These are phyloP conservation scores for Puccinia polysora DNA, from an alignment of 1,284 basidiomycete genomes.

Conservation along the genomic window DNA sequence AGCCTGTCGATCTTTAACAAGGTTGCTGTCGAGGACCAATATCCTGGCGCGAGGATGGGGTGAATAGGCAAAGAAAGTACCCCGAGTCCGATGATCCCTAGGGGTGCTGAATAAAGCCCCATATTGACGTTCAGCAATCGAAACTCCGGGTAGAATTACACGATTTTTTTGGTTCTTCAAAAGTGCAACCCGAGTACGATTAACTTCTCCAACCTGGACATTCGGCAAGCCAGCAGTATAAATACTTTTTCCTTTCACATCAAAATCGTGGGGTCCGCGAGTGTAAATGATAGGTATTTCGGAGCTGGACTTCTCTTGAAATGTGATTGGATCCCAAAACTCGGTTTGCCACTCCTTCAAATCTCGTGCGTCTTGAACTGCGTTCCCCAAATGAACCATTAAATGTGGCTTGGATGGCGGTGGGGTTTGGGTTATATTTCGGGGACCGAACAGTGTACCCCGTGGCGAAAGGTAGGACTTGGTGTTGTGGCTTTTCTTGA, in stretches of 20 bases:
- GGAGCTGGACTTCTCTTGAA: constrained; percentile 27
- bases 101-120: constrained; percentile 25
- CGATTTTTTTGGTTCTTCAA: constrained; percentile 39
- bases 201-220: constrained; percentile 42
- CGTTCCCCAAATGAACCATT: constrained; percentile 48
- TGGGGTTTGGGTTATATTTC: background rate
- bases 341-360: constrained; percentile 50
- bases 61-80: constrained; percentile 47
- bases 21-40: constrained; percentile 48
- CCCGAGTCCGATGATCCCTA: constrained; percentile 30
- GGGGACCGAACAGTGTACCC: constrained; percentile 31
- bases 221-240: constrained; percentile 47
- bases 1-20: constrained; percentile 42
- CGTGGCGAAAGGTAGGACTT: constrained; percentile 32
- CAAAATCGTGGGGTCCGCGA: constrained; percentile 49
- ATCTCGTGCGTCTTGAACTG: constrained; percentile 47
- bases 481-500: constrained; percentile 38
- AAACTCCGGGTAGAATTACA: constrained; percentile 36
- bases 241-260: constrained; percentile 45
- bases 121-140: constrained; percentile 41
- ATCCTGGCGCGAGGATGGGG: constrained; percentile 47
- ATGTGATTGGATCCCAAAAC: constrained; percentile 48
- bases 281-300: constrained; percentile 46
- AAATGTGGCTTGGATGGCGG: constrained; percentile 42
- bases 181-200: constrained; percentile 37